These are phyloP conservation scores for Chaetomium cochliodes DNA, from an alignment of 495 filamentous ascomycete species.

Conservation along the genomic window DNA sequence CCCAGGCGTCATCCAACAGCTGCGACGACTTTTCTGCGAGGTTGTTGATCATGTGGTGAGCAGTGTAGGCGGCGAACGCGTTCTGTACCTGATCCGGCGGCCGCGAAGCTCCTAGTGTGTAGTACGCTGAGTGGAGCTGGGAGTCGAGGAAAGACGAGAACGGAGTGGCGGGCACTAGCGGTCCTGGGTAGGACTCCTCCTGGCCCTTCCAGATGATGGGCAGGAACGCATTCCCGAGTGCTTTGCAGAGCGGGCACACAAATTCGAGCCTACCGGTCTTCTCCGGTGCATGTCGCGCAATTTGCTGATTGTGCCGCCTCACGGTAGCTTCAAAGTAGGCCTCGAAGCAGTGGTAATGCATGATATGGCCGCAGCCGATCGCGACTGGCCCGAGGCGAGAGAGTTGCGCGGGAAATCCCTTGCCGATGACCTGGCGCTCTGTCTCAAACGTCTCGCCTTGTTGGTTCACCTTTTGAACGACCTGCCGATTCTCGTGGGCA, in stretches of 20 bases:
- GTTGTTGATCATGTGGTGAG: constrained; percentile 59
- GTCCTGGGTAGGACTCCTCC: constrained; percentile 72
- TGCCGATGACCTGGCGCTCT: constrained; percentile 80
- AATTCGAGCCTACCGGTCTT: constrained; percentile 75
- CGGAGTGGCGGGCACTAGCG: constrained; percentile 53
- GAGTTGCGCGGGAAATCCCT: constrained; percentile 73
- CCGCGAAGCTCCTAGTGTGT: constrained; percentile 41
- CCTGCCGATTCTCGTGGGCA: constrained; percentile 76
- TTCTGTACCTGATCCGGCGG: constrained; percentile 52
- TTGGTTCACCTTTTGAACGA: constrained; percentile 70
- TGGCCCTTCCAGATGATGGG: constrained; percentile 95
- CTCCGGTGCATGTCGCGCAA: constrained; percentile 90
- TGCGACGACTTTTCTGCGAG: constrained; percentile 44
- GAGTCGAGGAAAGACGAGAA: constrained; percentile 66
- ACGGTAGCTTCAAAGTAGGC: constrained; percentile 78
- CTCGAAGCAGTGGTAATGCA: constrained; percentile 97
- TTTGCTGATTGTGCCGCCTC: constrained; percentile 82
- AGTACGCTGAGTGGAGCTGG: constrained; percentile 39
- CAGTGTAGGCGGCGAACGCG: constrained; percentile 65
- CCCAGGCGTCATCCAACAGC: constrained; percentile 40
- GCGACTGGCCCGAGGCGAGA: constrained; percentile 76
- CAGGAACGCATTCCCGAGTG: constrained; percentile 90
- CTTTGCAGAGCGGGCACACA: constrained; percentile 97
- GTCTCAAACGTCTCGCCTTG: constrained; percentile 65
- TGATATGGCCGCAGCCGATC: constrained; percentile 93